Percentiles rank a stretch among this genome's conserved stretches.
These are phyloP conservation scores for Yarrowia sp. DNA, from an alignment of 805 yeast genomes.

Conservation along the genomic window DNA sequence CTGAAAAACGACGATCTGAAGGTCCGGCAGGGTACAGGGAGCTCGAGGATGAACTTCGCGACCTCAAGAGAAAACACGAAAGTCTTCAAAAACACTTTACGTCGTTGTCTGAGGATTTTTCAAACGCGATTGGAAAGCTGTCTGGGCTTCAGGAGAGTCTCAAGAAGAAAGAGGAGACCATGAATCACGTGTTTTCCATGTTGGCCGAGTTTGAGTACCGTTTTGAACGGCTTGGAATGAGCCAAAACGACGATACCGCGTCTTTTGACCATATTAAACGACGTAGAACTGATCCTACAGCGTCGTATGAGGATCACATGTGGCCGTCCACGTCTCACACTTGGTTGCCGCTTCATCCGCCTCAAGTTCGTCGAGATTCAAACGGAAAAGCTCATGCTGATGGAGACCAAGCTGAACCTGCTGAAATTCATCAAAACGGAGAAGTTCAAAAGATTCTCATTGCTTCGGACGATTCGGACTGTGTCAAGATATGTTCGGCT, in stretches of 20 bases:
- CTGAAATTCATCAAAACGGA: slow-evolving; percentile 12
- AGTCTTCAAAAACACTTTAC: slow-evolving; percentile 18
- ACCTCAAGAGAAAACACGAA: slow-evolving; percentile 21
- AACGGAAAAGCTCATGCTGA: slow-evolving; percentile 2
- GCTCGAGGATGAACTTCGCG: slow-evolving; percentile 19
- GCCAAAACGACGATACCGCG: slow-evolving; percentile 3
- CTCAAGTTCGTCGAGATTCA: slow-evolving; percentile 2
- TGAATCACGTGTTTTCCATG: slow-evolving; percentile 24
- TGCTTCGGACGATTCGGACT: slow-evolving; percentile 57
- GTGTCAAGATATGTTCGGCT: slow-evolving; percentile 78
- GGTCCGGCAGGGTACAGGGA: slow-evolving; percentile 9
- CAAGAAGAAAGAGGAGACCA: slow-evolving; percentile 27
- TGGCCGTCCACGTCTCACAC: slow-evolving; percentile 6
- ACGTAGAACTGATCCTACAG: background rate
- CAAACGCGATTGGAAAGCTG: slow-evolving; percentile 6
- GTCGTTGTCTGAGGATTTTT: slow-evolving; percentile 18
- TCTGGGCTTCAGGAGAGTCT: slow-evolving; percentile 13
- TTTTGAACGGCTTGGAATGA: slow-evolving; percentile 11
- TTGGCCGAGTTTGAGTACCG: slow-evolving; percentile 25
- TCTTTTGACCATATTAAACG: slow-evolving; percentile 12
- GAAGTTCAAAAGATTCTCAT: slow-evolving; percentile 41
- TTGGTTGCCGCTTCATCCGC: slow-evolving; percentile 9
- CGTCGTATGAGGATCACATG: background rate
- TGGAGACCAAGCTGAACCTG: background rate
- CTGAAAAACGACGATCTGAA: slow-evolving; percentile 37